Percentiles rank a stretch among this genome's conserved stretches.
Conservation (phyloP, 768 basidiomycete species). For the Suillus occidentalis region DNA sequence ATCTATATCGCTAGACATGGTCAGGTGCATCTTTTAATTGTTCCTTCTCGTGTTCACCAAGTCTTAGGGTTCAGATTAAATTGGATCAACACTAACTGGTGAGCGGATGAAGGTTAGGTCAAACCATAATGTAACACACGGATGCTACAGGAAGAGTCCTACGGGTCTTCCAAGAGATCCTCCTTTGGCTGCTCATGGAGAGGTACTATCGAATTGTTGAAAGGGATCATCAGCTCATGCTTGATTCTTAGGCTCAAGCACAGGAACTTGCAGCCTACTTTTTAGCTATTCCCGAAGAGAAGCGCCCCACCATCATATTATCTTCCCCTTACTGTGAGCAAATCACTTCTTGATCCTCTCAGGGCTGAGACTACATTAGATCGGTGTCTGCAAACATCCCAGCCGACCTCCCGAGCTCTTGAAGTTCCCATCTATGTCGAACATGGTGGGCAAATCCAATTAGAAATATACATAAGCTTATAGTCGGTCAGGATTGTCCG, state of each 20-base stretch:
- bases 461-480: background rate
- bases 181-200: constrained; percentile 70
- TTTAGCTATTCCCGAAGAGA: constrained; percentile 57
- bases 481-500: constrained; percentile 52
- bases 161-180: constrained; percentile 75
- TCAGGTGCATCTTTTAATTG: constrained; percentile 15
- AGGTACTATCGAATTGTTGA: constrained; percentile 38
- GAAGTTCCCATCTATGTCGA: constrained; percentile 74
- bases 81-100: constrained; percentile 72
- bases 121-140: constrained; percentile 9
- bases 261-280: constrained; percentile 69
- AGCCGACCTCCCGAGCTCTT: constrained; percentile 61
- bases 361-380: constrained; percentile 41
- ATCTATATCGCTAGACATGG: constrained; percentile 45
- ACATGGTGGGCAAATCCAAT: constrained; percentile 50
- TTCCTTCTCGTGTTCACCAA: background rate
- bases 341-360: background rate
- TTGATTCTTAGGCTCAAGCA: constrained; percentile 57
- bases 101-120: constrained; percentile 19
- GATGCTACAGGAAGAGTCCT: constrained; percentile 49
- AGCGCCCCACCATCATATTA: constrained; percentile 75
- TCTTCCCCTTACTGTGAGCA: constrained; percentile 80
- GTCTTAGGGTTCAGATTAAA: constrained; percentile 69
- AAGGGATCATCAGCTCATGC: background rate
- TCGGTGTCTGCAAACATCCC: constrained; percentile 82